A percentile compares a stretch with the other conserved stretches of the same genome.
These are phyloP conservation scores for Tolypocladium pustulatum DNA, from an alignment of 2,329 filamentous ascomycete genomes.

Conservation along the genomic window DNA sequence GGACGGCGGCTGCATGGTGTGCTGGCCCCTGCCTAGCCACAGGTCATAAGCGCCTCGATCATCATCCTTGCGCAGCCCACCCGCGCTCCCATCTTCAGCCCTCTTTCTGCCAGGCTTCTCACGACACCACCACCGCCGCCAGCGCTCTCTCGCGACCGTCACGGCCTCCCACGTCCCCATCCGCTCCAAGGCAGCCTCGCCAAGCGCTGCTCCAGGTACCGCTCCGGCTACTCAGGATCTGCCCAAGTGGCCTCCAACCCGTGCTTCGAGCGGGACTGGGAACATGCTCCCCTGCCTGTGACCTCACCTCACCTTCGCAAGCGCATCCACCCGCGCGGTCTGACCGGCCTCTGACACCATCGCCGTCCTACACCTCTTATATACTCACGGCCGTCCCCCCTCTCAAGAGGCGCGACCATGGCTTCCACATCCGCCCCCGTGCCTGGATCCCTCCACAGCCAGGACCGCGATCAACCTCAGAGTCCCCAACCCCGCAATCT, in stretches of 20 bases:
- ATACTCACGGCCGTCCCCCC: conserved; percentile 16
- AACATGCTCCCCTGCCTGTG: conserved; percentile 22
- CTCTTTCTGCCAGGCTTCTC: background rate
- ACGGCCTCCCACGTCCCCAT: background rate
- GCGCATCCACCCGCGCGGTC: conserved; percentile 4
- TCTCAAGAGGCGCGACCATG: conserved; percentile 21
- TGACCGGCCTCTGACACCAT: background rate
- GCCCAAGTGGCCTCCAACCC: background rate
- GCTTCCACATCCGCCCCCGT: conserved; percentile 32
- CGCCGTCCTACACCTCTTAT: conserved; percentile 15
- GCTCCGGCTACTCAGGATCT: background rate
- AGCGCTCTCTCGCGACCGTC: background rate
- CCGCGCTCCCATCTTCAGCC: background rate
- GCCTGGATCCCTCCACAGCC: conserved; percentile 27
- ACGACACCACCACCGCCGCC: background rate
- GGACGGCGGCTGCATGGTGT: background rate
- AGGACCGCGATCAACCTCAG: conserved; percentile 19
- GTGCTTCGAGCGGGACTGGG: conserved; percentile 8
- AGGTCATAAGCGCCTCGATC: background rate
- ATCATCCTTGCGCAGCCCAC: background rate
- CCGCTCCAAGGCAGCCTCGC: background rate
- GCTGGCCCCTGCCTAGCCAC: background rate
- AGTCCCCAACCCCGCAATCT: conserved; percentile 20
- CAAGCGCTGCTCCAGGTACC: background rate
- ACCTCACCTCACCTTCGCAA: conserved; percentile 13